phyloP scores from a whole-genome alignment of 352 stramenopile species.

The Plasmopara viticola region DNA sequence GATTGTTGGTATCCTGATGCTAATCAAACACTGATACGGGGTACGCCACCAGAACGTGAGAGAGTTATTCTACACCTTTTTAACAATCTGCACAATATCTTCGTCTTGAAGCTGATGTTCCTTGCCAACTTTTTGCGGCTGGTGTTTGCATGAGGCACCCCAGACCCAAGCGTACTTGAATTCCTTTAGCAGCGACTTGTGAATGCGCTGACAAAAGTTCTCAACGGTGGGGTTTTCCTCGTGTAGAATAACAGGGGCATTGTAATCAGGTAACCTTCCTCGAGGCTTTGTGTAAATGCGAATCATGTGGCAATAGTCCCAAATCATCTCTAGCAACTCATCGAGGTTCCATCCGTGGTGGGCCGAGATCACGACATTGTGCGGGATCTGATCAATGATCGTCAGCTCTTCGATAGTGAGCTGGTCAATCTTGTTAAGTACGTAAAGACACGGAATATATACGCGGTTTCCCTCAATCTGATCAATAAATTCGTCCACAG shows the following conservation, averaged over 20 bases:
- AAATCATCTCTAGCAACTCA: slow-evolving; percentile 94
- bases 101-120: slow-evolving; percentile 97
- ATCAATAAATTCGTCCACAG: slow-evolving; percentile 98
- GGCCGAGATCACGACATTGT: slow-evolving; percentile 97
- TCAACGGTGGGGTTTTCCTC: slow-evolving; percentile 93
- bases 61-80: slow-evolving; percentile 68
- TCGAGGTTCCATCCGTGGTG: slow-evolving; percentile 99
- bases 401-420: slow-evolving; percentile 98
- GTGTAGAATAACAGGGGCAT: slow-evolving; percentile 96
- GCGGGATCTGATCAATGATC: slow-evolving; percentile 97
- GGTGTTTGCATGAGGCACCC: slow-evolving; percentile 96
- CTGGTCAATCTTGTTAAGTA: slow-evolving; percentile 99
- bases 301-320: slow-evolving; percentile 98
- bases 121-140: slow-evolving; percentile 98
- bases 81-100: slow-evolving; percentile 99
- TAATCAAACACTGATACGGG: no score
- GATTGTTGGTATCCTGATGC: no score
- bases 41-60: neutral
- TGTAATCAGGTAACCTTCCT: slow-evolving; percentile 93
- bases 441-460: slow-evolving; percentile 98
- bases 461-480: slow-evolving; percentile 97
- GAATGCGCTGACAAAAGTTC: slow-evolving; percentile 93
- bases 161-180: slow-evolving; percentile 97
- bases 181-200: slow-evolving; percentile 84
- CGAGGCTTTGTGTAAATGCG: slow-evolving; percentile 98